phyloP scores from a whole-genome alignment of 2,329 filamentous ascomycete genomes.

The Fonsecaea multimorphosa region DNA sequence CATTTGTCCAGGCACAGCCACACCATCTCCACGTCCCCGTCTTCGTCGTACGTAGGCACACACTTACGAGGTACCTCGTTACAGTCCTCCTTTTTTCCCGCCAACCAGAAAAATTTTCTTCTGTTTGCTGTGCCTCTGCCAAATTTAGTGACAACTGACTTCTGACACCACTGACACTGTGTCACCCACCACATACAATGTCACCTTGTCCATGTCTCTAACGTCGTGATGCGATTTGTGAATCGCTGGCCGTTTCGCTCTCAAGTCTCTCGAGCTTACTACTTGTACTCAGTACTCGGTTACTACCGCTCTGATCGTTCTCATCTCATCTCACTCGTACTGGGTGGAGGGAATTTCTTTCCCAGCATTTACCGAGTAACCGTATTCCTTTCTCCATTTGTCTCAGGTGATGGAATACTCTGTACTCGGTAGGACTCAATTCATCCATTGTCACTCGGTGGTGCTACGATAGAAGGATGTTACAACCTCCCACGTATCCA shows the following conservation, averaged over 20 bases:
- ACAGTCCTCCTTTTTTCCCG: neutral
- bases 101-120: no score
- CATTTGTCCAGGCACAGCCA: neutral
- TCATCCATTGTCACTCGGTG: no score
- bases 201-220: neutral
- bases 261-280: neutral
- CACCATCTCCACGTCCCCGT: neutral
- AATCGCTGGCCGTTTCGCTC: neutral
- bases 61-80: no score
- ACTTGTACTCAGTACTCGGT: neutral
- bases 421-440: no score
- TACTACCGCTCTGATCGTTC: neutral
- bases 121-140: neutral
- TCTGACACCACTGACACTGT: neutral
- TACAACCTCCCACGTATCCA: neutral
- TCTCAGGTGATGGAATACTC: no score
- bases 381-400: no score
- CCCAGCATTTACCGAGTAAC: no score
- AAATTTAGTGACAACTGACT: constrained; percentile 2
- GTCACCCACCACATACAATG: neutral
- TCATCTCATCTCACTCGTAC: no score
- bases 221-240: neutral
- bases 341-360: no score
- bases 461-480: no score
- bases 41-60: neutral